Evolutionary conservation across 164 flowering plant species (phyloP), one percentile per base, ranked within the genome.

Genomic region (Stephania japonica): DNA sequence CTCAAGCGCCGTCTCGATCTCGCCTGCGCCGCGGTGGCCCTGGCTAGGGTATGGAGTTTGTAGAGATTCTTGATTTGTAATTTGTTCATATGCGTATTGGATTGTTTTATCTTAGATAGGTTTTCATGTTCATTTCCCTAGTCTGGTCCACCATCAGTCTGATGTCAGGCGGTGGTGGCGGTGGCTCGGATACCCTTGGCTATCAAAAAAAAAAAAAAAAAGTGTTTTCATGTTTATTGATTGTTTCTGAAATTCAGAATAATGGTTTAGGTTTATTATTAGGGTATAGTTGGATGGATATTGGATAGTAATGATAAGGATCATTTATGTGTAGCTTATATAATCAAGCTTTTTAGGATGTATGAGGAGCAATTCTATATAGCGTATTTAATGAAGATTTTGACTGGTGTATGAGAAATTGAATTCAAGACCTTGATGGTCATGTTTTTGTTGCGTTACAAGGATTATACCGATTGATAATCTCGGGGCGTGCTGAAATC

Each of bases 11-110:
- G 85, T 25, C 97, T 96, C 73, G 83, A 90, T 69, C 74, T 91
- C 26, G 97, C 97, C 18, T 96, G 99, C 70, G 98, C 98, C 18
- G 99, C 98, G 49, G 94, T 91, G 7, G 98, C 97, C 19, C 47
- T 89, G 75, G 73, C 89, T 4, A 77, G 97, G 85, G 99, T 96
- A 81, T 47, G 73, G 5, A 9, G 72, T 68, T 75, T 63, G 14
- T 0, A 4, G 38, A 32, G 23, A 42, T 4, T 42, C 49, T 68
- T 14, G 50, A 68, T 7, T 68, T 43, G 64, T 21, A 24, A 21
- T 47, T 47, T 59, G 25, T n/a, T 59, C 21, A 16, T 59, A 19
- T 24, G 64, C 19, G n/a, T n/a, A 19, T 21, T n/a, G 23, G 64
- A 59, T 21, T 19, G 49, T 1, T 44, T 44, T 44, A 7, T 44